A percentile compares a stretch with the other conserved stretches of the same genome.
These are phyloP conservation scores for Hanseniaspora vineae DNA, from an alignment of 805 yeast genomes.

Conservation along the genomic window DNA sequence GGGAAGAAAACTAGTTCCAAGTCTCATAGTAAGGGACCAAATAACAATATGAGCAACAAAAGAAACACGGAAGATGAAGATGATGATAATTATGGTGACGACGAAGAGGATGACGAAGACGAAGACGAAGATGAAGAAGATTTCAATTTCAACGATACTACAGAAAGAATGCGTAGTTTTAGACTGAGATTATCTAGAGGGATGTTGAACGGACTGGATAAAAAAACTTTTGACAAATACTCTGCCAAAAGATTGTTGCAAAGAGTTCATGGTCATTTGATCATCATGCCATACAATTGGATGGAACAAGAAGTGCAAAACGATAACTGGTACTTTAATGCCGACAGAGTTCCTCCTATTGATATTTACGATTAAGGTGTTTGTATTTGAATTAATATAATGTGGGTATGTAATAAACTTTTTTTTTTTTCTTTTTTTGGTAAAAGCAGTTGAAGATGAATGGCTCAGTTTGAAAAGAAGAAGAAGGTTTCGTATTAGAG, in stretches of 20 bases:
- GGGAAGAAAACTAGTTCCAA: slow-evolving; percentile 10
- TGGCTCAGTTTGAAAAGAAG: too few species aligned
- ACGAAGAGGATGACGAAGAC: background rate
- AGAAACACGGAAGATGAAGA: background rate
- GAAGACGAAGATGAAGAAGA: background rate
- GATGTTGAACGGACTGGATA: slow-evolving; percentile 22
- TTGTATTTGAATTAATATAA: too few species aligned
- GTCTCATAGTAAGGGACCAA: background rate
- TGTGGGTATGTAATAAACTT: too few species aligned
- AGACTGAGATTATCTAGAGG: slow-evolving; percentile 21
- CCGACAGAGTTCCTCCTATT: slow-evolving; percentile 89
- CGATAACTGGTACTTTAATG: slow-evolving; percentile 90
- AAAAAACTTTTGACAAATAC: slow-evolving; percentile 52
- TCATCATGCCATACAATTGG: slow-evolving; percentile 91
- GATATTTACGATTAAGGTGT: slow-evolving; percentile 82
- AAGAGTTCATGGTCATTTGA: slow-evolving; percentile 76
- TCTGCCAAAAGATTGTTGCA: slow-evolving; percentile 63
- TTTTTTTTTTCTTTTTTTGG: too few species aligned
- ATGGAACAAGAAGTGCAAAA: slow-evolving; percentile 72
- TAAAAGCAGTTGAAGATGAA: too few species aligned
- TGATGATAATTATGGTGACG: background rate
- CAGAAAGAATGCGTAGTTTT: slow-evolving; percentile 9
- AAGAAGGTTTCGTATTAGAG: too few species aligned
- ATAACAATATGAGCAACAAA: slow-evolving; percentile 4
- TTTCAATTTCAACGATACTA: background rate